Evolutionary conservation across 2,329 filamentous ascomycete genomes (phyloP), one percentile per base, ranked within the genome.

Genomic region (Xylaria sp.): DNA sequence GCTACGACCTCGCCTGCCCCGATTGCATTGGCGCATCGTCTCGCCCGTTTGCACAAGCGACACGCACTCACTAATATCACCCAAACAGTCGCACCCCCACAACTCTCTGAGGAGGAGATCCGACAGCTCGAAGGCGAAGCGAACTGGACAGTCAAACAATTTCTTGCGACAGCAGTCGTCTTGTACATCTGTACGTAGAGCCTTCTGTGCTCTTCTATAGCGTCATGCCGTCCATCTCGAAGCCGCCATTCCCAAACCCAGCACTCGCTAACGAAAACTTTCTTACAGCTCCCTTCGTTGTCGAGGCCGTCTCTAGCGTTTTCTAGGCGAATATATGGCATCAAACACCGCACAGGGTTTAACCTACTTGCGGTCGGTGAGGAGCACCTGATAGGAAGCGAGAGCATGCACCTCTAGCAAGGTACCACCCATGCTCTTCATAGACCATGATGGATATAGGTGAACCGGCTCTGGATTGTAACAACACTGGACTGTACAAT

Each of bases 131-230:
- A 93, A 81, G 80, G 81, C 62, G 85, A 89, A 75, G 90, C 91
- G 52, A 80, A 80, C 71, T 81, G 83, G 69, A 90, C 88, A 52
- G 80, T 94, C 68, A 87, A 90, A 79, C 83, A 82, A 71, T 89
- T 89, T 64, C 74, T 89, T 57, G 83, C 85, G 38, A 86, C 87
- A 15, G 88, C 87, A 65, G 81, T 88, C 38, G 76, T 90, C 51
- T 83, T 95, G 49, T 94, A 94, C 75, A 79, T 95, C 63, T 92
- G 91, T 95, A 86, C 59, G 90, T 74, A 8, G n/a, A 37, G 17
- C 19, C 31, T 23, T 6, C 33, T n/a, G 27, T 17, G 9, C 29
- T 27, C 29, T 17, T 6, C 9, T 19, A 35, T 10, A 7, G 10
- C 35, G 1, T 9, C 10, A 4, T 27, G 31, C 9, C 10, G 21